These are phyloP conservation scores for Cudoniella acicularis DNA, from an alignment of 495 filamentous ascomycete species.

Conservation along the genomic window DNA sequence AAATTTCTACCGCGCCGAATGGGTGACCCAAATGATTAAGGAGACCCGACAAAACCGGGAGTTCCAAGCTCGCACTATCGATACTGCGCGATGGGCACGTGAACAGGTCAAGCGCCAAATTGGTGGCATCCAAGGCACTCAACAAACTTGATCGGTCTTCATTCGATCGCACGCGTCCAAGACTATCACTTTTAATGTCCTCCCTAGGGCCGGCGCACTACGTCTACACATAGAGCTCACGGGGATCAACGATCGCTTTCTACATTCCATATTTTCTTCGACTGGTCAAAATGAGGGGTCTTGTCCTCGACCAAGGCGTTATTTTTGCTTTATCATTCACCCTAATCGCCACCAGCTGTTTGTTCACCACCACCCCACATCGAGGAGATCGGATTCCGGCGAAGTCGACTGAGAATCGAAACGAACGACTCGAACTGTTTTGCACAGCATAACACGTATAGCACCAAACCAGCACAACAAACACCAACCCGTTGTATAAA, in stretches of 20 bases:
- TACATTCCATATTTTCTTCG: slow-evolving; percentile 10
- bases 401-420: slow-evolving; percentile 23
- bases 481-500: slow-evolving; percentile 19
- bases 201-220: slow-evolving; percentile 21
- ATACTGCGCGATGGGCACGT: slow-evolving; percentile 94
- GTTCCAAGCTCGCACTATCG: slow-evolving; percentile 75
- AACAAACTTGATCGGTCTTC: slow-evolving; percentile 24
- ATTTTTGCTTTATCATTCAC: slow-evolving; percentile 7
- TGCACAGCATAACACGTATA: slow-evolving; percentile 10
- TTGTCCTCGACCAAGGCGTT: slow-evolving; percentile 22
- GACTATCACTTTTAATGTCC: slow-evolving; percentile 19
- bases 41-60: slow-evolving; percentile 83
- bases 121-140: slow-evolving; percentile 38
- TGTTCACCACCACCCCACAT: slow-evolving; percentile 1
- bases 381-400: slow-evolving; percentile 15
- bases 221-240: slow-evolving; percentile 21
- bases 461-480: slow-evolving; percentile 18
- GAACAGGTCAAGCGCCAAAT: slow-evolving; percentile 96
- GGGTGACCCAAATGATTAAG: slow-evolving; percentile 82
- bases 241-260: slow-evolving; percentile 4
- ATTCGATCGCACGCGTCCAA: slow-evolving; percentile 9
- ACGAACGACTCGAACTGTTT: slow-evolving; percentile 4
- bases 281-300: slow-evolving; percentile 21
- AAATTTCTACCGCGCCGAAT: slow-evolving; percentile 81
- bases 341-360: slow-evolving; percentile 8